phyloP scores from a whole-genome alignment of 345 rosid genomes.

The Populus tremula region DNA sequence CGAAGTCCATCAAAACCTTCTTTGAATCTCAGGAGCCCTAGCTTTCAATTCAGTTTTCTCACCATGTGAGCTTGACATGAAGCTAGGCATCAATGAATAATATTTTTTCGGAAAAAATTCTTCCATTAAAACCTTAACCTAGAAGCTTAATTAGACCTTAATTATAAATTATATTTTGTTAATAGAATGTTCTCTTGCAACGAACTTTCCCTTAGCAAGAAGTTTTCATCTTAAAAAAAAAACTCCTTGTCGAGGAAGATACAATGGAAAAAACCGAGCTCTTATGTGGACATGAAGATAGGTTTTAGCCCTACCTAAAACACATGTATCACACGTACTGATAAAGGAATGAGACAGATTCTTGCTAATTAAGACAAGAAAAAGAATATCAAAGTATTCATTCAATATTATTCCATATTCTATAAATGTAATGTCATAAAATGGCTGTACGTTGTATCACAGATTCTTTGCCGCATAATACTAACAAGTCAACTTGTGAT shows the following conservation, averaged over 20 bases:
- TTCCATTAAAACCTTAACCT: neutral
- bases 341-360: neutral
- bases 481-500: conserved; percentile 11
- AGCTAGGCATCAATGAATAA: neutral
- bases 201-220: no score
- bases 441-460: neutral
- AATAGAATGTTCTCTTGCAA: no score
- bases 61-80: neutral
- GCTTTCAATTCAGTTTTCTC: neutral
- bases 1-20: neutral
- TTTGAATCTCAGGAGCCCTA: neutral
- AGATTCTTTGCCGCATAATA: conserved; percentile 6
- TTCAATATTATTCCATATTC: neutral
- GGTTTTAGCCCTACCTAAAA: neutral
- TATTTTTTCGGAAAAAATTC: neutral
- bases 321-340: neutral
- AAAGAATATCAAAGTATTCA: neutral
- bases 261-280: no score
- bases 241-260: no score
- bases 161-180: neutral
- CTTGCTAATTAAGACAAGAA: neutral
- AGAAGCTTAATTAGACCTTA: neutral
- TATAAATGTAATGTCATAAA: neutral
- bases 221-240: no score
- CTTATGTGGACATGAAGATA: neutral